A percentile compares a stretch with the other conserved stretches of the same genome.
Conservation (phyloP, 2,329 filamentous ascomycete species). For the Mycocentrospora acerina region DNA sequence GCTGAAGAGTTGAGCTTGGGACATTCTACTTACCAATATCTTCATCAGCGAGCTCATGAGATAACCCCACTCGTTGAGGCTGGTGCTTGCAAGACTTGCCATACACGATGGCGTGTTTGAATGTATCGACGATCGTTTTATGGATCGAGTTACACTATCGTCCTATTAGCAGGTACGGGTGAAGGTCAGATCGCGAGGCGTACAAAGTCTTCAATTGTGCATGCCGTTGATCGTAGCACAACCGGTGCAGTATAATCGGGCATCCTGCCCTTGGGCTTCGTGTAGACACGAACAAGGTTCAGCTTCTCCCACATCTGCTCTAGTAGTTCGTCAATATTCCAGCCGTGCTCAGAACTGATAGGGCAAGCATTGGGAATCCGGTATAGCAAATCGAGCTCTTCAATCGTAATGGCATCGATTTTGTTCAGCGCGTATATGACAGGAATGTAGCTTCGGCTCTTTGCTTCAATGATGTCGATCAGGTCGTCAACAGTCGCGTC, state of each 20-base stretch:
- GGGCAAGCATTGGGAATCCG: conserved; percentile 95
- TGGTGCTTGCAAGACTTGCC: conserved; percentile 98
- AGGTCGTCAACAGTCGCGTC: conserved; percentile 97
- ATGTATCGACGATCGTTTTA: conserved; percentile 91
- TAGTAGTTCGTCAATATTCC: conserved; percentile 96
- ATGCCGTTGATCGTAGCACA: conserved; percentile 77
- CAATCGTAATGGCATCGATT: conserved; percentile 96
- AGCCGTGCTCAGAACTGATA: conserved; percentile 91
- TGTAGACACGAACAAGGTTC: conserved; percentile 88
- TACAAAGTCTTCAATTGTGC: conserved; percentile 96
- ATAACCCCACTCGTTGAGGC: conserved; percentile 88
- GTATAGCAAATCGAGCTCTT: conserved; percentile 94
- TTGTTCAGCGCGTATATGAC: conserved; percentile 99
- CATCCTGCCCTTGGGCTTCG: conserved; percentile 93
- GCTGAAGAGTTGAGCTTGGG: conserved; percentile 7
- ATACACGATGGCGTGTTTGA: conserved; percentile 94
- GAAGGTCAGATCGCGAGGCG: conserved; percentile 45
- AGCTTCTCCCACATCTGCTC: conserved; percentile 99
- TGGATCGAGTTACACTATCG: conserved; percentile 92
- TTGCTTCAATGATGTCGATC: conserved; percentile 94
- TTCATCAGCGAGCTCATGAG: conserved; percentile 91
- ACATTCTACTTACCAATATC: conserved; percentile 75
- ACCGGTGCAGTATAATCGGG: conserved; percentile 93
- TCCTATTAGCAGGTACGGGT: conserved; percentile 38
- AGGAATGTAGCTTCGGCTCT: conserved; percentile 94